Evolutionary conservation across 305 asterid genomes (phyloP).

Genomic region (Euphrasia arctica): DNA sequence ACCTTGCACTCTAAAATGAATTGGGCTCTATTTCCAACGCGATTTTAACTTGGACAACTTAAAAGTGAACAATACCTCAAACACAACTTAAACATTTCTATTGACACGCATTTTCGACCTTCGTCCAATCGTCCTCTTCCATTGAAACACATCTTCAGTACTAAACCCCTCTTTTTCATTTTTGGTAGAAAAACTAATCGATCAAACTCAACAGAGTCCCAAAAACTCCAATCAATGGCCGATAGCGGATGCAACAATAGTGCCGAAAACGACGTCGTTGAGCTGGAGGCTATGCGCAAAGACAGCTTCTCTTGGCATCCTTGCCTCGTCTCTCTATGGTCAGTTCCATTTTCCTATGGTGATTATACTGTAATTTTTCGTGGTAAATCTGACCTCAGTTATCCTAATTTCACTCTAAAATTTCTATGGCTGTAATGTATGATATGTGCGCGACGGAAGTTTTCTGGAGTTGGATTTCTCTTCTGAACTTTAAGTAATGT

Average conservation of each 20-base stretch:
- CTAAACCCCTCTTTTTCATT: not conserved
- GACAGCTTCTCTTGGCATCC: slow-evolving; percentile 47
- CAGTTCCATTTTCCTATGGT: slow-evolving; percentile 11
- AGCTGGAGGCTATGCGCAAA: slow-evolving; percentile 45
- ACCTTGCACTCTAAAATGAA: too few relatives aligned
- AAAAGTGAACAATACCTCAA: too few relatives aligned
- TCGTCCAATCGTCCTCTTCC: not conserved
- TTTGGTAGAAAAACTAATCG: slow-evolving; percentile 5
- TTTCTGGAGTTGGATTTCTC: slow-evolving; percentile 10
- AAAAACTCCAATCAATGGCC: slow-evolving; percentile 30
- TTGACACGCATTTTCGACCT: too few relatives aligned
- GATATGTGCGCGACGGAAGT: not conserved
- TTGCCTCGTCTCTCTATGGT: slow-evolving; percentile 45
- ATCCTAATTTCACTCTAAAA: not conserved
- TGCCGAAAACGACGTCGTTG: slow-evolving; percentile 36
- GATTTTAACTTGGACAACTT: too few relatives aligned
- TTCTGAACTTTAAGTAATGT: not conserved
- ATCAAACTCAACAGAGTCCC: not conserved
- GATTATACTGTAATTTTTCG: not conserved
- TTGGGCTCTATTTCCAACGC: too few relatives aligned
- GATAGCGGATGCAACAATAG: slow-evolving; percentile 23
- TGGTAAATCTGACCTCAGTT: not conserved
- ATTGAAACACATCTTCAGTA: not conserved
- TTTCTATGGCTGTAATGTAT: not conserved
- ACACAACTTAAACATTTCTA: too few relatives aligned